A percentile compares a stretch with the other conserved stretches of the same genome.
phyloP scores from a whole-genome alignment of 441 rosid genomes.

The Populus hybrid region DNA sequence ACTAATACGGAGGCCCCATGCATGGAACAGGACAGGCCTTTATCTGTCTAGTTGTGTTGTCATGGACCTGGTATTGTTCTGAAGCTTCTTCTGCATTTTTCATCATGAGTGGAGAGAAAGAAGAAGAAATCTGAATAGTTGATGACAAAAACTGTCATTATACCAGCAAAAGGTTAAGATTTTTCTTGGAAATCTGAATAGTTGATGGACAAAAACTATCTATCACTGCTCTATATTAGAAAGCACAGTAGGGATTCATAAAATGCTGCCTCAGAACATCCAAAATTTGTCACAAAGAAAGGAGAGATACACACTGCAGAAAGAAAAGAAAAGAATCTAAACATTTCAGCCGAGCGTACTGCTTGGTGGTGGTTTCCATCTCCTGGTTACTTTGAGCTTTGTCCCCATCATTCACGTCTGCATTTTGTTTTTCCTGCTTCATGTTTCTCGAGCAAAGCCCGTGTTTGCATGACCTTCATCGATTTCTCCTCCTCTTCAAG shows the following conservation, averaged over 20 bases:
- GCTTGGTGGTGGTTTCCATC: conserved; percentile 28
- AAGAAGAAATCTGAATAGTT: no score
- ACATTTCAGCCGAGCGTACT: conserved; percentile 36
- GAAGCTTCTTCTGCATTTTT: neutral
- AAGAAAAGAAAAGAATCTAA: neutral
- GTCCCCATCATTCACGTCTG: conserved; percentile 25
- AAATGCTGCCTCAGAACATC: neutral
- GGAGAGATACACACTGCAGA: neutral
- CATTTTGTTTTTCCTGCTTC: conserved; percentile 52
- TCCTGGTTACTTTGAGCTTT: conserved; percentile 31
- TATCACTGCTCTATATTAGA: no score
- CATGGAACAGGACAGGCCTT: no score
- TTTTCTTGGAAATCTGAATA: no score
- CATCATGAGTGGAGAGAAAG: neutral
- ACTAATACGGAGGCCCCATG: neutral
- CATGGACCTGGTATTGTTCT: neutral
- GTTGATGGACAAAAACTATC: no score
- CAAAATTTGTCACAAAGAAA: neutral
- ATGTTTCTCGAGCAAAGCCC: conserved; percentile 51
- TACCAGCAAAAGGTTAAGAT: no score
- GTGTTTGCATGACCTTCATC: conserved; percentile 58
- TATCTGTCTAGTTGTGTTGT: neutral
- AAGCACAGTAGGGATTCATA: no score
- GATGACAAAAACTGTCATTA: no score
- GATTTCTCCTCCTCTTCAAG: conserved; percentile 78